A percentile compares a stretch with the other conserved stretches of the same genome.
Conservation (phyloP, 2,329 filamentous ascomycete genomes). For the Blumeria graminis region DNA sequence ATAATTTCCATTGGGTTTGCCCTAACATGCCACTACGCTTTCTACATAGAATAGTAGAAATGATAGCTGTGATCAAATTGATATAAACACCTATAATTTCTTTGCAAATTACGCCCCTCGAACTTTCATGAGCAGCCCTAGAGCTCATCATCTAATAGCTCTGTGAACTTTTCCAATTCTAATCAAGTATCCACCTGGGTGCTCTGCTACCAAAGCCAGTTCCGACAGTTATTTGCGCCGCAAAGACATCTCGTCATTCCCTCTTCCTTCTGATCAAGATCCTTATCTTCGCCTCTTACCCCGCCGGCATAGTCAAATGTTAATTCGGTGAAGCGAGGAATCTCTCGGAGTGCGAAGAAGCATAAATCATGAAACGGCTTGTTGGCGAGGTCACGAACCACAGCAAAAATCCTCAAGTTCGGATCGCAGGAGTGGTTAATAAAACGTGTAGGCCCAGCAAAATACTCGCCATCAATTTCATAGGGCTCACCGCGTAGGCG, state of each 20-base stretch:
- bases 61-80: too few relatives aligned
- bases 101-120: too few relatives aligned
- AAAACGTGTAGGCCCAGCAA: constrained; percentile 56
- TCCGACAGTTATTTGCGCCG: constrained; percentile 38
- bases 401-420: constrained; percentile 56
- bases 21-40: too few relatives aligned
- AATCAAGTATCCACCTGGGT: background rate
- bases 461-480: constrained; percentile 48
- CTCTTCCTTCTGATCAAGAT: constrained; percentile 8
- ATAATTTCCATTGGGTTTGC: too few relatives aligned
- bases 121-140: too few relatives aligned
- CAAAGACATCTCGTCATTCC: constrained; percentile 32
- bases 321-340: constrained; percentile 40
- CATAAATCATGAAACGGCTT: constrained; percentile 53
- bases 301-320: constrained; percentile 63
- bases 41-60: too few relatives aligned
- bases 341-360: constrained; percentile 46
- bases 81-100: too few relatives aligned
- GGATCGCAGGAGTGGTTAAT: constrained; percentile 67
- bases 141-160: too few relatives aligned
- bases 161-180: too few relatives aligned
- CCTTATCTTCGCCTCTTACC: constrained; percentile 13
- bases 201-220: constrained; percentile 36
- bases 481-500: constrained; percentile 30
- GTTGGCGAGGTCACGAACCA: constrained; percentile 54